Conservation (phyloP, 1,284 basidiomycete genomes). For the Ceratobasidium sp. region DNA sequence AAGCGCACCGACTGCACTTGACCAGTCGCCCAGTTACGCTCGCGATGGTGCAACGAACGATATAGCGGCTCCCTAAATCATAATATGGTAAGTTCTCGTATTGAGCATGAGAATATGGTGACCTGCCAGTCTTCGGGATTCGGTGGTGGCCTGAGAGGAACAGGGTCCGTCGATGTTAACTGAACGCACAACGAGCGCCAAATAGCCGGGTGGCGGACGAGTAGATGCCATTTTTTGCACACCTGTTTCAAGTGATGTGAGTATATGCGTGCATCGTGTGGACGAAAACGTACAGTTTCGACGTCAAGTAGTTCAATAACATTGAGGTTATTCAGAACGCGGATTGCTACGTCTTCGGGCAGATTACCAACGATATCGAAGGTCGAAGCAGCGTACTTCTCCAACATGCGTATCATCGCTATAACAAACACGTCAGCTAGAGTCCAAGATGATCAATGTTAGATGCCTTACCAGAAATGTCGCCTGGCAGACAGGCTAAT, state of each 20-base stretch:
- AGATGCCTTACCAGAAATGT: conserved; percentile 64
- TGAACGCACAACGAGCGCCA: conserved; percentile 83
- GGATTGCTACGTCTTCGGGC: conserved; percentile 73
- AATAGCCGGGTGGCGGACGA: conserved; percentile 77
- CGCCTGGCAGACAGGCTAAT: conserved; percentile 78
- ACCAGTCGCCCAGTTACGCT: conserved; percentile 84
- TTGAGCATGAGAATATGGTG: neutral
- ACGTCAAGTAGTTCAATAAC: conserved; percentile 75
- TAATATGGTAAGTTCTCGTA: neutral
- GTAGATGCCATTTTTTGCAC: conserved; percentile 79
- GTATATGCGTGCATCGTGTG: conserved; percentile 8
- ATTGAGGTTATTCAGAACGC: conserved; percentile 74
- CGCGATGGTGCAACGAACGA: conserved; percentile 84
- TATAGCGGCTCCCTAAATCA: conserved; percentile 79
- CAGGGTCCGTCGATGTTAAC: conserved; percentile 81
- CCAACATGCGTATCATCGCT: conserved; percentile 80
- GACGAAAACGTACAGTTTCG: conserved; percentile 62
- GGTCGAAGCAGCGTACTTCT: conserved; percentile 83
- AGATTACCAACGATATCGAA: conserved; percentile 85
- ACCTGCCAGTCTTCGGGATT: conserved; percentile 78
- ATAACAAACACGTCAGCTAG: conserved; percentile 51
- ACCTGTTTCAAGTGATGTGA: conserved; percentile 62
- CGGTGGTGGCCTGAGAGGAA: conserved; percentile 71
- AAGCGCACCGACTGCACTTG: conserved; percentile 83
- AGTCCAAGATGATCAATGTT: neutral